Evolutionary conservation across 306 rosid species (phyloP).

Genomic region (Abrus pulchellus): DNA sequence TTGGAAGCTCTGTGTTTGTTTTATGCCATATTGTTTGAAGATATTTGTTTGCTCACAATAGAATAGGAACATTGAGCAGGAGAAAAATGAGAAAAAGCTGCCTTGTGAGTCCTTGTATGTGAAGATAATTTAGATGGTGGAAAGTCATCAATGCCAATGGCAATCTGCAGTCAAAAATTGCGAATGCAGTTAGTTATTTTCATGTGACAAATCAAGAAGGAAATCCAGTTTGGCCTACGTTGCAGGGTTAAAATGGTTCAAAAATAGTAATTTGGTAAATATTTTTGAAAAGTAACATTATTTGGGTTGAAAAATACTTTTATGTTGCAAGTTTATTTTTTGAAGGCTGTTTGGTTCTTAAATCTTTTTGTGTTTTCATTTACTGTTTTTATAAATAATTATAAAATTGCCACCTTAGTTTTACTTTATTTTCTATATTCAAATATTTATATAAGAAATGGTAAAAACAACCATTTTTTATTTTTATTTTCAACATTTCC

Average conservation of each 20-base stretch:
- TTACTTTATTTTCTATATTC: neutral
- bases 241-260: neutral
- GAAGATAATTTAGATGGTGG: constrained; percentile 1
- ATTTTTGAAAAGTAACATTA: neutral
- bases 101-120: constrained; percentile 1
- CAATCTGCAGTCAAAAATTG: neutral
- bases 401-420: neutral
- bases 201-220: neutral
- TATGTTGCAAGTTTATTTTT: neutral
- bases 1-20: constrained; percentile 2
- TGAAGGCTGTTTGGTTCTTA: neutral
- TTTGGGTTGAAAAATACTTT: neutral
- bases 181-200: neutral
- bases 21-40: constrained; percentile 12
- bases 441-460: neutral
- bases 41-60: neutral
- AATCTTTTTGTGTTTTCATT: neutral
- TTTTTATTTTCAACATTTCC: neutral
- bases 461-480: neutral
- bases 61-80: neutral
- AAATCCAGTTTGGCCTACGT: neutral
- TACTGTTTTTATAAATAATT: too few relatives aligned
- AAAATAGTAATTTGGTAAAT: neutral
- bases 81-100: neutral
- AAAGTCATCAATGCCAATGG: neutral